Percentiles rank a stretch among this genome's conserved stretches.
Conservation (phyloP, 441 rosid genomes). For the Aleurites moluccanus region DNA sequence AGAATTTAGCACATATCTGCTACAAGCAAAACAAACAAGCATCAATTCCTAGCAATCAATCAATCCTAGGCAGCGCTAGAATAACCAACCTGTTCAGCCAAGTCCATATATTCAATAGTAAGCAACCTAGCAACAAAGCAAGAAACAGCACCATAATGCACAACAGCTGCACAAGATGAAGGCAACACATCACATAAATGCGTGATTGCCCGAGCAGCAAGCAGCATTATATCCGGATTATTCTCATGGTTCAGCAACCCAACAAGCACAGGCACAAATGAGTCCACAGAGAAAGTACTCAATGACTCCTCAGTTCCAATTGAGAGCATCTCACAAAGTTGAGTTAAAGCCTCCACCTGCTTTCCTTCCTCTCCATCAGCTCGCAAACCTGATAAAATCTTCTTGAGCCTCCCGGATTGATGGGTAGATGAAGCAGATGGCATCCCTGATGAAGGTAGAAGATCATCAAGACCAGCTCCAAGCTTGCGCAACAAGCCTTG, state of each 20-base stretch:
- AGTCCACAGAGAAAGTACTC: slow-evolving; percentile 95
- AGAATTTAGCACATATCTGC: not conserved
- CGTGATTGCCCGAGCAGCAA: slow-evolving; percentile 96
- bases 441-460: slow-evolving; percentile 74
- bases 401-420: slow-evolving; percentile 81
- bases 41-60: not conserved
- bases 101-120: slow-evolving; percentile 97
- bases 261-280: slow-evolving; percentile 88
- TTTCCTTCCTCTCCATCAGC: slow-evolving; percentile 97
- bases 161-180: slow-evolving; percentile 98
- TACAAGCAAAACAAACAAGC: not conserved
- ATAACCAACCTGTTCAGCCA: slow-evolving; percentile 91
- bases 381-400: slow-evolving; percentile 85
- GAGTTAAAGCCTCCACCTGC: slow-evolving; percentile 97
- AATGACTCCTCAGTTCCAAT: slow-evolving; percentile 97
- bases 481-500: slow-evolving; percentile 94
- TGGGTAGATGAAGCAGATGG: slow-evolving; percentile 88
- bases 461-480: slow-evolving; percentile 94
- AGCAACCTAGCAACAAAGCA: slow-evolving; percentile 93
- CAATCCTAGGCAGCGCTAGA: not conserved
- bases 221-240: slow-evolving; percentile 96
- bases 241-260: slow-evolving; percentile 91
- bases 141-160: slow-evolving; percentile 92
- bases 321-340: slow-evolving; percentile 94
- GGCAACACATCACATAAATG: slow-evolving; percentile 98